A percentile compares a stretch with the other conserved stretches of the same genome.
Evolutionary conservation across 2,329 filamentous ascomycete species (phyloP).

Genomic region (Talaromyces sp.): DNA sequence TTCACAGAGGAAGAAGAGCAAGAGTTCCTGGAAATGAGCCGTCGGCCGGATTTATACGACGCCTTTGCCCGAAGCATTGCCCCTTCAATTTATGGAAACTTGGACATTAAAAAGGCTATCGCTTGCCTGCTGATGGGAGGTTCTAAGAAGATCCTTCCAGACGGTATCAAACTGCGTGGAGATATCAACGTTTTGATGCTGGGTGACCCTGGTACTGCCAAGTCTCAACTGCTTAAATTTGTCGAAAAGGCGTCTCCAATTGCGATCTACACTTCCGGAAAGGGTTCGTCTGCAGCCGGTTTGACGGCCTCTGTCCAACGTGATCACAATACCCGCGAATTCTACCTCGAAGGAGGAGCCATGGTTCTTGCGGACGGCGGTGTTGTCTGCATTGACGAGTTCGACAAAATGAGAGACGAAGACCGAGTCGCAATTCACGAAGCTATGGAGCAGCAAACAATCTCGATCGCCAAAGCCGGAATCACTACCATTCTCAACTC

Average conservation of each 20-base stretch:
- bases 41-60: slow-evolving; percentile 86
- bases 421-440: slow-evolving; percentile 97
- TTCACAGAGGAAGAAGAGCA: slow-evolving; percentile 97
- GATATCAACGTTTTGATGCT: slow-evolving; percentile 97
- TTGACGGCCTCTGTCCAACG: slow-evolving; percentile 94
- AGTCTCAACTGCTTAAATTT: slow-evolving; percentile 95
- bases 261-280: slow-evolving; percentile 97
- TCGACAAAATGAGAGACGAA: slow-evolving; percentile 99
- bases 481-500: slow-evolving; percentile 98
- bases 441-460: slow-evolving; percentile 99
- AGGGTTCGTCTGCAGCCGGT: slow-evolving; percentile 96
- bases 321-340: slow-evolving; percentile 86
- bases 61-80: slow-evolving; percentile 89
- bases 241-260: slow-evolving; percentile 95
- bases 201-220: slow-evolving; percentile 95
- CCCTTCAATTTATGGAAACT: slow-evolving; percentile 93
- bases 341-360: slow-evolving; percentile 95
- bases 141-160: slow-evolving; percentile 94
- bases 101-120: slow-evolving; percentile 96
- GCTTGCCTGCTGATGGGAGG: slow-evolving; percentile 89
- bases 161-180: slow-evolving; percentile 95
- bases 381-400: slow-evolving; percentile 98
- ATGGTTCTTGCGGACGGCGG: slow-evolving; percentile 98
- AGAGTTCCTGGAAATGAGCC: slow-evolving; percentile 87
- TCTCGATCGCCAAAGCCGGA: slow-evolving; percentile 96